Percentiles rank a stretch among this genome's conserved stretches.
Evolutionary conservation across 83 land plant genomes (phyloP).

Genomic region (Larix sibirica): DNA sequence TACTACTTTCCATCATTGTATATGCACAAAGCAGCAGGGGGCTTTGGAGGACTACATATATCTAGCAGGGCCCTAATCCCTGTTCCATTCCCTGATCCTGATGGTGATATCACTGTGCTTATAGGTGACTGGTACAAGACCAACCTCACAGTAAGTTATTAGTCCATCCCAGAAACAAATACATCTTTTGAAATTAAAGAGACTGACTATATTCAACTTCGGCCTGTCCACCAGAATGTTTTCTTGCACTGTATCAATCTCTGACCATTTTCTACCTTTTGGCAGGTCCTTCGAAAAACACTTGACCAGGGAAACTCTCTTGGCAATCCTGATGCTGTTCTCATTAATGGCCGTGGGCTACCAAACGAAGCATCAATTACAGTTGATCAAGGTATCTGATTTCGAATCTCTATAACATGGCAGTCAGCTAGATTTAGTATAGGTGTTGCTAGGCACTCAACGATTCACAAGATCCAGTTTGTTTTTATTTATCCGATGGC

Average conservation of each 20-base stretch:
- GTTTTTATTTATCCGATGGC: not conserved
- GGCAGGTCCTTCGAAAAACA: constrained; percentile 32
- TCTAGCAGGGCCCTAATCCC: constrained; percentile 49
- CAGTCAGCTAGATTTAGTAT: not conserved
- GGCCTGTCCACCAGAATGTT: not conserved
- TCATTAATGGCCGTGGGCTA: constrained; percentile 70
- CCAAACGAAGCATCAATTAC: constrained; percentile 2
- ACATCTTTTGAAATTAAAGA: not conserved
- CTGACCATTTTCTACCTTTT: not conserved
- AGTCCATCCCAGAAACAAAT: too few species aligned
- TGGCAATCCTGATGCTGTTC: constrained; percentile 48
- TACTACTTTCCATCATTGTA: constrained; percentile 66
- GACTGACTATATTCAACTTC: constrained; percentile 7
- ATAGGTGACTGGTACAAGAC: constrained; percentile 81
- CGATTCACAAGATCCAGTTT: not conserved
- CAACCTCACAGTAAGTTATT: constrained; percentile 54
- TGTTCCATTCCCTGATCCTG: constrained; percentile 61
- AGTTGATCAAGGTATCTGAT: constrained; percentile 12
- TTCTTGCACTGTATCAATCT: not conserved
- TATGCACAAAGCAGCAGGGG: constrained; percentile 80
- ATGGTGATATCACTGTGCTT: constrained; percentile 59
- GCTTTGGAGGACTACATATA: constrained; percentile 62
- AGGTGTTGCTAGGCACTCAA: not conserved
- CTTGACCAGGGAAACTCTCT: constrained; percentile 49
- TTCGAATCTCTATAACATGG: constrained; percentile 3